phyloP scores from a whole-genome alignment of 164 flowering plant species.

The Akebia trifoliata region DNA sequence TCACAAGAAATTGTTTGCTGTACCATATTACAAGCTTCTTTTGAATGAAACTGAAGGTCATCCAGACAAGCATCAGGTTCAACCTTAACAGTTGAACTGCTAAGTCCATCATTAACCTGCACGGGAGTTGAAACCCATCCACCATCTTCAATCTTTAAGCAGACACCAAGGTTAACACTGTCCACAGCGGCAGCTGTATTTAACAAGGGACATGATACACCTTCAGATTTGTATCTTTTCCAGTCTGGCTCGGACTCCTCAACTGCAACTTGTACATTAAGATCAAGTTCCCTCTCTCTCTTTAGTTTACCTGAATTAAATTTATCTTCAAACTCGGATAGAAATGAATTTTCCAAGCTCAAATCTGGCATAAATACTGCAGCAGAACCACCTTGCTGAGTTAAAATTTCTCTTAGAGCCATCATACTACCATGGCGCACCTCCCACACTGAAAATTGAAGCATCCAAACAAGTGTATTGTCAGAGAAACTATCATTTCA shows the following conservation, averaged over 20 bases:
- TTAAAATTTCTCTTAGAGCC: conserved; percentile 92
- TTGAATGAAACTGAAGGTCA: conserved; percentile 13
- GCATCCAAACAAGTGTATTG: not conserved
- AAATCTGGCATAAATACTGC: conserved; percentile 59
- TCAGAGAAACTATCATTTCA: conserved; percentile 7
- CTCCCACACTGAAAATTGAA: conserved; percentile 75
- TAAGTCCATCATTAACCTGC: conserved; percentile 31
- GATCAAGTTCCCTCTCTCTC: conserved; percentile 68
- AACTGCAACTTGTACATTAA: conserved; percentile 48
- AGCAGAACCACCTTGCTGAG: conserved; percentile 86
- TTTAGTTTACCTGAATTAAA: conserved; percentile 23
- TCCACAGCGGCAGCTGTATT: conserved; percentile 16
- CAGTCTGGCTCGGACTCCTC: conserved; percentile 49
- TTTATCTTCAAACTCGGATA: conserved; percentile 26
- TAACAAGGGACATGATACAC: conserved; percentile 16
- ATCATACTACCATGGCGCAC: conserved; percentile 95
- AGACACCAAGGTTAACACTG: conserved; percentile 17
- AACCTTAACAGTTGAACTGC: conserved; percentile 34
- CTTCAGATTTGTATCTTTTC: conserved; percentile 64
- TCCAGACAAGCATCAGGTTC: conserved; percentile 36
- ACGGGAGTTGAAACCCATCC: conserved; percentile 21
- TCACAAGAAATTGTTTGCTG: conserved; percentile 21
- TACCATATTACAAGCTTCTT: conserved; percentile 23
- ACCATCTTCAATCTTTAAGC: conserved; percentile 34
- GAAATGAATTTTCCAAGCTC: conserved; percentile 27